A percentile compares a stretch with the other conserved stretches of the same genome.
These are phyloP conservation scores for Viola odorata DNA, from an alignment of 345 rosid species.

Conservation along the genomic window DNA sequence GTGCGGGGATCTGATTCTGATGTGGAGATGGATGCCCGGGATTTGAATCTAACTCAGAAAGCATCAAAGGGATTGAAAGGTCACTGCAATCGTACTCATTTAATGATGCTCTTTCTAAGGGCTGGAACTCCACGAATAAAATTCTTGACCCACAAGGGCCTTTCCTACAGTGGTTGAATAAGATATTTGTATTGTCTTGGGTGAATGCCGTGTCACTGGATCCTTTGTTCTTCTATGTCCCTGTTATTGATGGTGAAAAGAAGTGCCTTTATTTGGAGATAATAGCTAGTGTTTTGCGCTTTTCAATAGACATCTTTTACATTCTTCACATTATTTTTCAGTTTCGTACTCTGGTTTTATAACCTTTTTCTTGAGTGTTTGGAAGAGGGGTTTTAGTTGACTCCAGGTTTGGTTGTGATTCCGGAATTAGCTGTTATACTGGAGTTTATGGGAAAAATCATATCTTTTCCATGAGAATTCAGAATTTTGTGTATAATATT, in stretches of 20 bases:
- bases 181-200: conserved; percentile 86
- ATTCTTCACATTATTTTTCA: conserved; percentile 75
- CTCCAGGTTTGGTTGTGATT: too few relatives aligned
- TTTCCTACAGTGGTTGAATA: conserved; percentile 92
- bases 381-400: conserved; percentile 93
- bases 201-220: conserved; percentile 85
- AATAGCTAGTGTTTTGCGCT: conserved; percentile 72
- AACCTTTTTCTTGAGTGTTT: conserved; percentile 89
- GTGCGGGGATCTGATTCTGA: too few relatives aligned
- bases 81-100: conserved; percentile 56
- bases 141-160: conserved; percentile 88
- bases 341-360: conserved; percentile 85
- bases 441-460: too few relatives aligned
- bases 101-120: conserved; percentile 31
- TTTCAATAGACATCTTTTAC: conserved; percentile 78
- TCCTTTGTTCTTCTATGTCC: conserved; percentile 88
- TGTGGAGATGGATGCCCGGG: too few relatives aligned
- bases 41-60: conserved; percentile 50
- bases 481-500: too few relatives aligned
- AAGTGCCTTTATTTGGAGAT: conserved; percentile 72
- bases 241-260: conserved; percentile 41
- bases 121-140: conserved; percentile 44
- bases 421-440: too few relatives aligned
- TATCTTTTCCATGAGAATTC: too few relatives aligned
- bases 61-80: conserved; percentile 40